Conservation (phyloP, 2,329 filamentous ascomycete species). For the Calonectria hongkongensis region DNA sequence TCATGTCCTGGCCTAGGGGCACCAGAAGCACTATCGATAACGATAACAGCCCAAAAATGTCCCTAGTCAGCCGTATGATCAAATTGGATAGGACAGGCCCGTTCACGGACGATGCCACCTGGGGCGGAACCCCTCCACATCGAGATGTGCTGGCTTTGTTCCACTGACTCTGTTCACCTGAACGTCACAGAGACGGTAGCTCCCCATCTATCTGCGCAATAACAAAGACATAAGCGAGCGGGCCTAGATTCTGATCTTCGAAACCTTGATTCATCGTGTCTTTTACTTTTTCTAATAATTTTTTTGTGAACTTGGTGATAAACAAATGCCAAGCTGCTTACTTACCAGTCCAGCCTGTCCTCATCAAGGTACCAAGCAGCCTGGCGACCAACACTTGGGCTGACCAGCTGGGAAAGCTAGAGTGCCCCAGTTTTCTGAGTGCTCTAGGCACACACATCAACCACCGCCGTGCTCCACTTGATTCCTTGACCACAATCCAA, state of each 20-base stretch:
- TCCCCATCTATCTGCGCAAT: not conserved
- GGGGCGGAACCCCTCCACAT: not conserved
- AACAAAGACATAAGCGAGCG: not conserved
- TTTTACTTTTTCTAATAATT: not conserved
- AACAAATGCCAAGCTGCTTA: slow-evolving; percentile 4
- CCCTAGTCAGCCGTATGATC: not conserved
- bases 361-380: slow-evolving; percentile 8
- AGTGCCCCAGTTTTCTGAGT: slow-evolving; percentile 32
- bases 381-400: slow-evolving; percentile 3
- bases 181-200: not conserved
- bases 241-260: not conserved
- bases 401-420: slow-evolving; percentile 12
- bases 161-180: not conserved
- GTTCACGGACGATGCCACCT: slow-evolving; percentile 10
- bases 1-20: not conserved
- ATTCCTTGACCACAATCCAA: slow-evolving; percentile 35
- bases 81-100: slow-evolving; percentile 1
- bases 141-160: not conserved
- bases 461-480: slow-evolving; percentile 36
- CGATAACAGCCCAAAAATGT: slow-evolving; percentile 8
- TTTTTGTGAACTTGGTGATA: not conserved
- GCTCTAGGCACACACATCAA: slow-evolving; percentile 34
- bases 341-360: not conserved
- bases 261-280: not conserved
- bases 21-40: not conserved